Evolutionary conservation across 2,329 filamentous ascomycete genomes (phyloP).

Genomic region (Neonectria coccinea): DNA sequence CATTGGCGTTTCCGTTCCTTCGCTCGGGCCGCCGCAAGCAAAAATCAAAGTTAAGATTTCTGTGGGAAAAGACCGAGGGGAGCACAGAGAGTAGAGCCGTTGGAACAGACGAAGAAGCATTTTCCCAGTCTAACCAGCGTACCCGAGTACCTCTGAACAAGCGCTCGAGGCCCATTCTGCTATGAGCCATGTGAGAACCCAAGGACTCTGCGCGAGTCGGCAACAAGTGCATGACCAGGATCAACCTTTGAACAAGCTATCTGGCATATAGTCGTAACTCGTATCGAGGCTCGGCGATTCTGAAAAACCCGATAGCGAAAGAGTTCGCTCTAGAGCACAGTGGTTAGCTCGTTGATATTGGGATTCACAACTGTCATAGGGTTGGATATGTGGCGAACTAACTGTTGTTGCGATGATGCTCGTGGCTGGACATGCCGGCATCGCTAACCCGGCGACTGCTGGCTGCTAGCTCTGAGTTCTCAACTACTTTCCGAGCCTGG

Average conservation of each 20-base stretch:
- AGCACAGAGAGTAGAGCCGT: too few relatives aligned
- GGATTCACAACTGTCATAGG: neutral
- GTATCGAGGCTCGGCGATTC: slow-evolving; percentile 19
- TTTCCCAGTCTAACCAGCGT: neutral
- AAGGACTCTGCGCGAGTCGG: neutral
- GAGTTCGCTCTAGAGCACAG: neutral
- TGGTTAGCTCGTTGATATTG: neutral
- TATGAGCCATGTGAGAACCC: neutral
- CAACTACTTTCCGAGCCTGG: slow-evolving; percentile 63
- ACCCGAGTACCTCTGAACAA: neutral
- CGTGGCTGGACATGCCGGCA: neutral
- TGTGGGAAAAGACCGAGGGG: neutral
- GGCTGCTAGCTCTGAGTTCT: slow-evolving; percentile 36
- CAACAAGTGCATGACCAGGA: neutral
- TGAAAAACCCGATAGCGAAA: slow-evolving; percentile 1
- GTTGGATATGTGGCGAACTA: neutral
- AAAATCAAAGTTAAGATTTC: neutral
- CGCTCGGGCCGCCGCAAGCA: neutral
- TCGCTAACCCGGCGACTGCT: neutral
- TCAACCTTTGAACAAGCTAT: neutral
- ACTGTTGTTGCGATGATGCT: neutral
- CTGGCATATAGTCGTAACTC: slow-evolving; percentile 1
- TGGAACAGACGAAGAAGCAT: neutral
- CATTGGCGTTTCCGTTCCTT: neutral
- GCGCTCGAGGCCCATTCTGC: neutral